These are phyloP conservation scores for Cylindrotheca fusiformis DNA, from an alignment of 108 stramenopile species.

Conservation along the genomic window DNA sequence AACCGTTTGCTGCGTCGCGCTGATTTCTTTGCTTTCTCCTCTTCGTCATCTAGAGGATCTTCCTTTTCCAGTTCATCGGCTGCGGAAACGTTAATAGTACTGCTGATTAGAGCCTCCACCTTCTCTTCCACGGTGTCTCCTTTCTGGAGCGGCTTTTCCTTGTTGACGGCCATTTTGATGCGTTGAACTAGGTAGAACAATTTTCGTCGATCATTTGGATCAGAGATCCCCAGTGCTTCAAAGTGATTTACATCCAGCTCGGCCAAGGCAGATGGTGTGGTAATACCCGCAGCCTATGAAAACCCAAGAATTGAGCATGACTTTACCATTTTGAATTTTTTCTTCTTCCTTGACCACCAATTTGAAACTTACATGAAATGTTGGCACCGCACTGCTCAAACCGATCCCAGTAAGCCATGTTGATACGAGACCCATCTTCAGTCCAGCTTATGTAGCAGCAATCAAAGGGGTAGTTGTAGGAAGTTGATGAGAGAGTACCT, in stretches of 20 bases:
- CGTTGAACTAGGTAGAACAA: conserved; percentile 85
- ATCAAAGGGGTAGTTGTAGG: too few relatives aligned
- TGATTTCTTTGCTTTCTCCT: neutral
- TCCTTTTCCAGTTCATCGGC: conserved; percentile 8
- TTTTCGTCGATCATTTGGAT: conserved; percentile 74
- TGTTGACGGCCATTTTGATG: conserved; percentile 66
- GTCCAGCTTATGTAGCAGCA: too few relatives aligned
- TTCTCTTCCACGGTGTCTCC: conserved; percentile 20
- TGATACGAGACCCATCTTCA: conserved; percentile 43
- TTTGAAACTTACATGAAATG: conserved; percentile 47
- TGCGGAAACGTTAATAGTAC: neutral
- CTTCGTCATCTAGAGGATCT: neutral
- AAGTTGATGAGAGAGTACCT: too few relatives aligned
- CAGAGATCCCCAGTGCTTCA: conserved; percentile 67
- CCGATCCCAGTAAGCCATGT: conserved; percentile 78
- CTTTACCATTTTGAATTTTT: too few relatives aligned
- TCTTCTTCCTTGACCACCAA: too few relatives aligned
- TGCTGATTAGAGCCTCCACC: conserved; percentile 30
- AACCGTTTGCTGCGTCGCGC: conserved; percentile 13
- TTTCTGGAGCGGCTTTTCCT: conserved; percentile 8
- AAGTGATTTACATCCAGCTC: conserved; percentile 70
- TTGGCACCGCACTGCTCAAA: conserved; percentile 54
- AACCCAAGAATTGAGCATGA: too few relatives aligned
- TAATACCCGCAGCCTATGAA: conserved; percentile 67
- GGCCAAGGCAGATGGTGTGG: conserved; percentile 65